These are phyloP conservation scores for Phytophthora chlamydospora DNA, from an alignment of 352 stramenopile genomes.

Conservation along the genomic window DNA sequence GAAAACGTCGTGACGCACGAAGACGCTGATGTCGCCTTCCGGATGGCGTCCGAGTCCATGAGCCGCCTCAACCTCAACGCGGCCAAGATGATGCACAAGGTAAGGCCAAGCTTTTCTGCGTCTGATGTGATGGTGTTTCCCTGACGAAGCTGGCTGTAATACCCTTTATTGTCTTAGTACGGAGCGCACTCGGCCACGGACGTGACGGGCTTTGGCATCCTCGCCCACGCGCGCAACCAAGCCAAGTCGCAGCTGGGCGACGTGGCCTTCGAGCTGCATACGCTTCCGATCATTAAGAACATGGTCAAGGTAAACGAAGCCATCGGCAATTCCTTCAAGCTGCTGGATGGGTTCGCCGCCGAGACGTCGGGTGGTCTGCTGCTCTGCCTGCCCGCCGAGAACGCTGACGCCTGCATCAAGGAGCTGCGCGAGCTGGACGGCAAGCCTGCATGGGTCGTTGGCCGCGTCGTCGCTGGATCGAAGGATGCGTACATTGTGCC, in stretches of 20 bases:
- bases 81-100: slow-evolving; percentile 92
- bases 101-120: slow-evolving; percentile 18
- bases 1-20: slow-evolving; percentile 63
- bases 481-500: slow-evolving; percentile 69
- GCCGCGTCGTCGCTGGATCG: slow-evolving; percentile 81
- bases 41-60: slow-evolving; percentile 94
- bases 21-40: slow-evolving; percentile 89
- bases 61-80: slow-evolving; percentile 92
- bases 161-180: slow-evolving; percentile 59
- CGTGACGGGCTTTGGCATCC: slow-evolving; percentile 95
- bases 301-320: slow-evolving; percentile 89
- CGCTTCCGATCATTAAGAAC: slow-evolving; percentile 92
- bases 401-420: slow-evolving; percentile 86
- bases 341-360: slow-evolving; percentile 91
- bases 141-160: neutral
- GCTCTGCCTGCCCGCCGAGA: slow-evolving; percentile 87
- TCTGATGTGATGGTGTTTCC: neutral
- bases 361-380: slow-evolving; percentile 96
- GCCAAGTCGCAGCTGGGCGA: slow-evolving; percentile 89
- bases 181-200: slow-evolving; percentile 93
- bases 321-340: slow-evolving; percentile 92
- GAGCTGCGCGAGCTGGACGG: slow-evolving; percentile 90
- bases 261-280: slow-evolving; percentile 94
- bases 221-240: slow-evolving; percentile 94
- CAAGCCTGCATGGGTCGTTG: slow-evolving; percentile 93